Evolutionary conservation across 768 basidiomycete species (phyloP), one percentile per base, ranked within the genome.

Genomic region (Termitomyces heimii): DNA sequence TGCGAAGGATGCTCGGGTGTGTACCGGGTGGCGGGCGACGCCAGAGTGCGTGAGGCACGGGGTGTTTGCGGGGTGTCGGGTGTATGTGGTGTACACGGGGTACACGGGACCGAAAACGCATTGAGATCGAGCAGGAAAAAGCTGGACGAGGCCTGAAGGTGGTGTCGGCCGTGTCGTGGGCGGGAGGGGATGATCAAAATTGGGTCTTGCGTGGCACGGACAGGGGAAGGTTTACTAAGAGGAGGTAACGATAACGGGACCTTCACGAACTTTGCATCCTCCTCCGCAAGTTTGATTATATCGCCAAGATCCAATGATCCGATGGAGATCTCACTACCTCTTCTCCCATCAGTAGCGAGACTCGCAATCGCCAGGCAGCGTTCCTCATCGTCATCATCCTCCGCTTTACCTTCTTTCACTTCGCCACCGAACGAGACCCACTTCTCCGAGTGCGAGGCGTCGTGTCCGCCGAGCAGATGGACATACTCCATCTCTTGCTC

Each of bases 401-500:
- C 34, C 22, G 59, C 64, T 40, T 62, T 59, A 6, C 62, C 65
- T 46, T 63, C 61, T 46, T 67, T 68, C n/a, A 63, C 63, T 47
- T 66, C 66, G 10, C 64, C 67, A 12, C 66, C 69, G 55, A 81
- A 78, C 22, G 70, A 69, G 24, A 80, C 75, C 74, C 80, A 83
- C 37, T 70, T 71, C n/a, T 66, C 67, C 49, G 62, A 60, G 31
- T 18, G 37, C 37, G 37, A 37, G 2, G 40, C 24, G 1, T 29
- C 24, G 34, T 51, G 45, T 26, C 72, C 75, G 44, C 69, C 72
- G 31, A 90, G 75, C 9, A 90, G 77, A 56, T 82, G 84, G 14
- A 77, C 73, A 60, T 83, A 88, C 64, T 90, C 88, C 77, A 79
- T 75, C 63, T 84, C 81, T 67, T 90, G 88, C 12, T 86, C 85